Base-by-base conservation (phyloP, 805 yeast genomes). In the Metschnikowia lachancei region DNA sequence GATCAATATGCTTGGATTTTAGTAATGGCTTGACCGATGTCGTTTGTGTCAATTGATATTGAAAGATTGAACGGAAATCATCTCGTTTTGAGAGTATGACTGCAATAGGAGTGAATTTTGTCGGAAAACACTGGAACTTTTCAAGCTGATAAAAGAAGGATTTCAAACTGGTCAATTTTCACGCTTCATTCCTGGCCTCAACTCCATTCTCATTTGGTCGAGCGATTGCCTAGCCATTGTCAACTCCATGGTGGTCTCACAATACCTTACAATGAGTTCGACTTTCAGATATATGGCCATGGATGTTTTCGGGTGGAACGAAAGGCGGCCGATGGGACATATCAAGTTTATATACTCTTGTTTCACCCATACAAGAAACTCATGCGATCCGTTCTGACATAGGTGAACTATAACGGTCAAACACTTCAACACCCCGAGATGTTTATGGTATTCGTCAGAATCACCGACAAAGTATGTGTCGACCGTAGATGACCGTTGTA, bases 351-450 rank as follows among this genome's bases (percentile, higher is more conserved):
- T 33, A 40, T 49, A 57, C 24, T 51, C 46, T 5, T 20, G 10
- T 17, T 45, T 38, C n/a, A 72, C 53, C 81, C 84, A 80, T 4
- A 61, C 51, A 11, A 75, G 65, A 58, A 80, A 80, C 14, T 69
- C 76, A 22, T 57, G 59, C 0, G 84, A 77, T 0, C 86, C 86
- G 32, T 78, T 75, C 47, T 80, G 75, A 16, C 80, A 51, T 29
- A 80, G 55, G 49, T 77, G 81, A 28, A 76, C 66, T 2, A 80
- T 64, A 12, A 82, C 72, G 0, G 85, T 77, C 14, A 81, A 58
- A 2, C 80, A 70, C 57, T 81, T 82, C 43, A 79, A 55, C 0
- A 78, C 43, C 16, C 45, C 36, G 18, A 41, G 43, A 28, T 39
- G 40, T 24, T 29, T 41, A 19, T 26, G 38, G 37, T 45, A 46